A percentile compares a stretch with the other conserved stretches of the same genome.
Conservation (phyloP, 2,329 filamentous ascomycete genomes). For the Penicillium sp. region DNA sequence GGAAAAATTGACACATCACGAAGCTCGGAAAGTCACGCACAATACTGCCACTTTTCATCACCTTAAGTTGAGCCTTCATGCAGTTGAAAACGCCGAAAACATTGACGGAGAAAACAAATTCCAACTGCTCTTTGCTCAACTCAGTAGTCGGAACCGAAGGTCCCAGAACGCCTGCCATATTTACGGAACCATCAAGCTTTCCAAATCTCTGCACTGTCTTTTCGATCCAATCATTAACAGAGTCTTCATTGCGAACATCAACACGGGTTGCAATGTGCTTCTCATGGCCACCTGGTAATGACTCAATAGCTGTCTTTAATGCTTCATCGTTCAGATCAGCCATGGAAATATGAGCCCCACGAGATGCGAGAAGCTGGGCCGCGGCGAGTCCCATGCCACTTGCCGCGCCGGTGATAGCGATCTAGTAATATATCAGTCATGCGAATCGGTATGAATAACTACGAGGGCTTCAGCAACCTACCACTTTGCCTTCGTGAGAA, state of each 20-base stretch:
- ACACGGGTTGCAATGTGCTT: slow-evolving; percentile 18
- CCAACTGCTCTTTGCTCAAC: slow-evolving; percentile 9
- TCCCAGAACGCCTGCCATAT: slow-evolving; percentile 35
- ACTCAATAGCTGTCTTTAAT: not conserved
- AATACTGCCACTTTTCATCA: slow-evolving; percentile 31
- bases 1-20: not conserved
- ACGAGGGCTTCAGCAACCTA: not conserved
- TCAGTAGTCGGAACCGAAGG: slow-evolving; percentile 8
- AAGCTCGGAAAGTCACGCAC: slow-evolving; percentile 29
- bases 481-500: not conserved
- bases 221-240: slow-evolving; percentile 36
- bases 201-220: slow-evolving; percentile 33
- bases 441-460: not conserved
- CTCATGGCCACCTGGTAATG: slow-evolving; percentile 20
- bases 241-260: slow-evolving; percentile 26
- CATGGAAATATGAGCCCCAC: slow-evolving; percentile 38
- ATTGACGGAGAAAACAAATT: slow-evolving; percentile 19
- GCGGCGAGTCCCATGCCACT: slow-evolving; percentile 6
- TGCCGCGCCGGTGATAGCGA: slow-evolving; percentile 3
- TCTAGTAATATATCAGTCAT: not conserved
- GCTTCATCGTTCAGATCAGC: slow-evolving; percentile 40
- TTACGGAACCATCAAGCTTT: slow-evolving; percentile 39
- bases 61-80: slow-evolving; percentile 18
- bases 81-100: slow-evolving; percentile 19
- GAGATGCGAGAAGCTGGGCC: slow-evolving; percentile 1